phyloP scores from a whole-genome alignment of 2,329 filamentous ascomycete species.

The Trichocomaceae sp. region DNA sequence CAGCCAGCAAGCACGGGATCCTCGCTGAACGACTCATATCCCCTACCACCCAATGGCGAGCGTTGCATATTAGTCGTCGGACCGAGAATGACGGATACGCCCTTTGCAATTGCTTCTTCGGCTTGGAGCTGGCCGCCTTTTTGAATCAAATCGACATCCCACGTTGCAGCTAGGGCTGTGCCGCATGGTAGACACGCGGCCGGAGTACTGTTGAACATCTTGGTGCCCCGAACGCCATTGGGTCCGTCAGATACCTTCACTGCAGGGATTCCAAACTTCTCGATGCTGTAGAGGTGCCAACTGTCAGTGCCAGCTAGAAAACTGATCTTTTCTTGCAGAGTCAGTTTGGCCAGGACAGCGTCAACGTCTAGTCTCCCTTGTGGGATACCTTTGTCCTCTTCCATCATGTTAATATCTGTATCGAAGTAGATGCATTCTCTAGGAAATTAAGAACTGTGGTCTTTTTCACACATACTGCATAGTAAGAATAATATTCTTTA shows the following conservation, averaged over 20 bases:
- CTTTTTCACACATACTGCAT: background rate
- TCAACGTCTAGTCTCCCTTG: background rate
- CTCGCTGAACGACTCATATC: conserved; percentile 81
- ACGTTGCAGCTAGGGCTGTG: conserved; percentile 70
- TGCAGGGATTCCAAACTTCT: conserved; percentile 56
- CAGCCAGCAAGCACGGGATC: conserved; percentile 71
- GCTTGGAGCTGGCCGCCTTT: conserved; percentile 65
- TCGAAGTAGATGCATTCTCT: too few species aligned
- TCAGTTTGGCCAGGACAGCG: conserved; percentile 4
- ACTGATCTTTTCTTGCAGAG: conserved; percentile 5
- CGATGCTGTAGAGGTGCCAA: conserved; percentile 61
- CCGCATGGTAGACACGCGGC: conserved; percentile 77
- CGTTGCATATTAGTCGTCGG: conserved; percentile 78
- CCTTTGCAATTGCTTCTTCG: conserved; percentile 64
- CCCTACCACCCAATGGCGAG: conserved; percentile 71
- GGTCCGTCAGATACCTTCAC: conserved; percentile 64
- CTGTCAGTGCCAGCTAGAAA: conserved; percentile 44
- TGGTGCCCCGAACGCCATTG: conserved; percentile 63
- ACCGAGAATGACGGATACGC: conserved; percentile 65
- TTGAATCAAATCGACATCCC: conserved; percentile 64
- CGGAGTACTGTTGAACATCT: conserved; percentile 60
- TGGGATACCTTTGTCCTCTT: background rate
- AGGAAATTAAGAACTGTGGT: background rate
- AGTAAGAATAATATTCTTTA: too few species aligned
- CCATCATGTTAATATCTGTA: background rate